These are phyloP conservation scores for Sarcocystis neurona DNA, from an alignment of 169 alveolate species.

Conservation along the genomic window DNA sequence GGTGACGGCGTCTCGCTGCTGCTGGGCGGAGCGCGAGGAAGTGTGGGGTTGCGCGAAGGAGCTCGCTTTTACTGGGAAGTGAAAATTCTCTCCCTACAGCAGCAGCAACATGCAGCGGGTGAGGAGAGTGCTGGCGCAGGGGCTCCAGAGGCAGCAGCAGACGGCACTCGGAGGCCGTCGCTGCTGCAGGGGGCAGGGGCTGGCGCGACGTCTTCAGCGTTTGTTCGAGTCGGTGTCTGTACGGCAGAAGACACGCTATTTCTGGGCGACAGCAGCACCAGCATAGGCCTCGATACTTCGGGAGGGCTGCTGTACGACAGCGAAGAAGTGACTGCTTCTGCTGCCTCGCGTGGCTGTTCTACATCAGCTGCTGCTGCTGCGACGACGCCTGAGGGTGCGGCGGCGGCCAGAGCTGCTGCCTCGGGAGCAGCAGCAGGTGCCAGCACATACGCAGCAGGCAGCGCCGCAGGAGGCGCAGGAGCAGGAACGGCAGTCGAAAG, in stretches of 20 bases:
- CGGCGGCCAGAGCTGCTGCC: neutral
- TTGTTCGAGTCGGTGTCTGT: conserved; percentile 20
- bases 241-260: conserved; percentile 10
- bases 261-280: conserved; percentile 28
- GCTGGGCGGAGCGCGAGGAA: conserved; percentile 8
- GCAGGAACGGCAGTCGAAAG: neutral
- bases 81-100: neutral
- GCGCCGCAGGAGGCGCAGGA: neutral
- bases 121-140: neutral
- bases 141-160: neutral
- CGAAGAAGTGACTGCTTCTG: neutral
- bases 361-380: neutral
- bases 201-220: neutral
- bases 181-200: neutral
- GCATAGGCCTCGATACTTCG: conserved; percentile 3
- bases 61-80: conserved; percentile 25
- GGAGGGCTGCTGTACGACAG: neutral
- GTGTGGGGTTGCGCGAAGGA: conserved; percentile 21
- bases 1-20: neutral
- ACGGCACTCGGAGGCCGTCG: neutral
- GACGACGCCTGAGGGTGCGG: neutral
- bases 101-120: neutral
- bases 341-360: neutral
- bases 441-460: neutral
- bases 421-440: neutral